Evolutionary conservation across 73 alveolate species (phyloP), one percentile per base, ranked within the genome.

Genomic region (Paramecium primaurelia): DNA sequence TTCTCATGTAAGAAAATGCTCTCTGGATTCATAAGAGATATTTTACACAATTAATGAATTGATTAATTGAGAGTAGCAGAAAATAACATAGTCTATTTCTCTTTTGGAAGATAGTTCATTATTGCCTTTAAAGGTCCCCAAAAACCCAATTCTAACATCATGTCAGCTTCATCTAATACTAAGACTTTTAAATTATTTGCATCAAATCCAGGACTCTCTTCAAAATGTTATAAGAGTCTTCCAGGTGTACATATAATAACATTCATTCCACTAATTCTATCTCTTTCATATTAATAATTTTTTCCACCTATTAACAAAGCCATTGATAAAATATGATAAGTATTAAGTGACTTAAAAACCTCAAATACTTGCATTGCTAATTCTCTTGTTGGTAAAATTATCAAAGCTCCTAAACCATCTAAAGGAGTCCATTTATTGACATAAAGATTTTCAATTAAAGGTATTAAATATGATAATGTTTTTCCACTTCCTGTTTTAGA

Each of bases 401-500:
- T 34, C 32, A 97, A 58, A 6, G 98, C 98, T 9, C 98, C 98
- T 9, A 64, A 64, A 25, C 84, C 84, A 73, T 73, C 87, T 4
- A 16, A 6, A 1, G 87, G 87, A 14, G 60, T 73, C 87, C 87
- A 97, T 73, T 73, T 73, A n/a, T 73, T 34, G 6, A 73, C 59
- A 73, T 73, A 73, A 20, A 73, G 59, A 40, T 73, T 73, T 12
- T 73, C 87, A 30, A 73, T 40, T 14, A 73, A 36, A 40, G 87
- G 87, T 12, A 73, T 36, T 16, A 73, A 36, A 40, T 73, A 97
- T 93, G 96, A 45, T 16, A 97, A 95, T 12, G 99, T 95, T 86
- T 97, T 97, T 8, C 99, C 99, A 93, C 97, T 91, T 44, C 99
- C 99, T 16, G 99, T 97, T 69, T 96, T 93, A 14, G 99, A 95